Evolutionary conservation across 140 eudicot species (phyloP), one percentile per base, ranked within the genome.

Genomic region (Ambrosia hybrid): DNA sequence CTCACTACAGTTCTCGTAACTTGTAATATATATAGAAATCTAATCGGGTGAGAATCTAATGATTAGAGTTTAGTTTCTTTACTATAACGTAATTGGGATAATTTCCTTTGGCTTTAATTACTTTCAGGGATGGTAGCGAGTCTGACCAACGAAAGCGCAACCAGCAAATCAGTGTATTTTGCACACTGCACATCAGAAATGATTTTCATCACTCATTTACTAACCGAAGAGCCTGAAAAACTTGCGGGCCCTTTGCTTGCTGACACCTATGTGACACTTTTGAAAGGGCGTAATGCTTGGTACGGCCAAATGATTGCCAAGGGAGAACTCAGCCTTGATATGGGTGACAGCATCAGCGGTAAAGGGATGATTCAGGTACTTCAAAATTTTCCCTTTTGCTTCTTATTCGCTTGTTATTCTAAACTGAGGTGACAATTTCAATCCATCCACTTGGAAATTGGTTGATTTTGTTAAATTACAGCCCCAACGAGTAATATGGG

Each of bases 201-300:
- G 97, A 91, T 91, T 73, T 88, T 91, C 57, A 91, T 91, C 73
- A 91, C 97, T 43, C 96, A 91, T 80, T 74, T 91, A 82, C 75
- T 91, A 72, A 81, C 97, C 6, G 83, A 91, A 83, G 97, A 89
- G 70, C 97, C 96, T 0, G 96, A 91, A 80, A 88, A 84, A 86
- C 97, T 91, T 49, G 97, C 96, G 2, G 94, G 95, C 46, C 97
- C 96, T 1, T 79, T 91, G 87, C 94, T 91, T 46, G 97, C 96
- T 2, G 97, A 91, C 53, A 91, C 97, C 9, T 91, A 91, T 45
- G 97, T 91, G 66, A 91, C 94, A 43, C 78, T 91, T 53, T 67
- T 89, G 71, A 91, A 91, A 83, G 97, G 97, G 58, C 97, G 96
- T 68, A 91, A 91, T 34, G 91, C 97, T 4, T 91, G 97, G 97